Evolutionary conservation across 2,329 filamentous ascomycete species (phyloP), one percentile per base, ranked within the genome.

Genomic region (Hortaea sp.): DNA sequence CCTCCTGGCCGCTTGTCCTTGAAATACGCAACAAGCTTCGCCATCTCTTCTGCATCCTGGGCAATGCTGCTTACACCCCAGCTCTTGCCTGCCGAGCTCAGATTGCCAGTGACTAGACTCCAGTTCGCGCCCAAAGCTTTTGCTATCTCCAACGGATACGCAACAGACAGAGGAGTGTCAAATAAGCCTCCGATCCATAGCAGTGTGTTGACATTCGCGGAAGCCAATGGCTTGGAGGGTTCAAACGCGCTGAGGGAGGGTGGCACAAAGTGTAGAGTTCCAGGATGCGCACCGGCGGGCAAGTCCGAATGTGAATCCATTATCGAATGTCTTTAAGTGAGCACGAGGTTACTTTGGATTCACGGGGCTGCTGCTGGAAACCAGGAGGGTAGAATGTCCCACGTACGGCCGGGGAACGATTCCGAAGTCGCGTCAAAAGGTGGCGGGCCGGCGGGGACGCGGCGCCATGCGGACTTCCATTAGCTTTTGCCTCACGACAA

Each of bases 131-230:
- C 63, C 1, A 81, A 68, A 2, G 68, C 57, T 13, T 64, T 49
- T 5, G 75, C 72, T 43, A 82, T 66, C 5, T 64, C 56, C 39
- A 68, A 59, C 2, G 77, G 69, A 59, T 84, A 85, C 1, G 72
- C 67, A 6, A 84, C 73, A 0, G 79, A 81, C 51, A 84, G 77
- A 48, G 83, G 77, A 1, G 82, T 82, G 62, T 87, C 84, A 34
- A 74, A 75, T 11, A 88, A 74, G 32, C 84, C 84, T 50, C 81
- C 82, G 51, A 87, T 74, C 66, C 84, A 84, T 49, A 88, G 64
- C 45, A 88, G 64, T 3, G 79, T 80, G 63, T 85, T 79, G 42
- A 62, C 67, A 47, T 64, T 61, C 13, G 47, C 41, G 27, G 54
- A 41, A 45, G 48, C 49, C 39, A 58, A 53, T 5, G 59, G 51